These are phyloP conservation scores for Verticillium nubilum DNA, from an alignment of 2,329 filamentous ascomycete species.

Conservation along the genomic window DNA sequence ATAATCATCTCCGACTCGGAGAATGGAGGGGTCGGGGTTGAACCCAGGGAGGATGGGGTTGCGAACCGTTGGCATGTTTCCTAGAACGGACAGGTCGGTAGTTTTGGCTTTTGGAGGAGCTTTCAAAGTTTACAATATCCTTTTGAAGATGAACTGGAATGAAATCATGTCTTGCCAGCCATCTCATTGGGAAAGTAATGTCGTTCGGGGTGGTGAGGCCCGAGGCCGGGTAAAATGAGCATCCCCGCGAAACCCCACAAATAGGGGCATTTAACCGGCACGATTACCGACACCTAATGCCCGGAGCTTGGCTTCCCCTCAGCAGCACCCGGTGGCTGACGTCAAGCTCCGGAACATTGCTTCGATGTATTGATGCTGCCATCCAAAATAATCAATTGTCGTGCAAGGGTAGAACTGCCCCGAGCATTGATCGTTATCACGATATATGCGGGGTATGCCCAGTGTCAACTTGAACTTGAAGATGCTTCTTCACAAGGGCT, in stretches of 20 bases:
- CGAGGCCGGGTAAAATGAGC: background rate
- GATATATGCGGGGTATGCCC: too few relatives aligned
- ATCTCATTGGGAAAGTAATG: background rate
- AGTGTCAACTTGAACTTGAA: too few relatives aligned
- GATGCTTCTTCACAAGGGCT: too few relatives aligned
- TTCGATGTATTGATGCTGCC: too few relatives aligned
- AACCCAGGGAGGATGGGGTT: constrained; percentile 54
- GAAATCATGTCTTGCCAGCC: background rate
- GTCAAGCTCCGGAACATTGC: background rate
- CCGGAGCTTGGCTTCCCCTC: background rate
- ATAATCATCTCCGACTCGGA: constrained; percentile 46
- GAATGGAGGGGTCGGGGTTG: constrained; percentile 49
- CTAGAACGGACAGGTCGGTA: too few relatives aligned
- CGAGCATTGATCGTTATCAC: too few relatives aligned
- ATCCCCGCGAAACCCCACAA: background rate
- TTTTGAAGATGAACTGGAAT: background rate
- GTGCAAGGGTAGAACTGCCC: too few relatives aligned
- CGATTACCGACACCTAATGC: background rate
- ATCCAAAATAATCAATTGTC: too few relatives aligned
- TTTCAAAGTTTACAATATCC: too few relatives aligned
- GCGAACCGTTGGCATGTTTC: constrained; percentile 40
- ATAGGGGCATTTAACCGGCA: background rate
- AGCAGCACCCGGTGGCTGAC: background rate
- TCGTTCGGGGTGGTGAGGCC: background rate
- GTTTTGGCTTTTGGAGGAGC: background rate